Conservation (phyloP, 1,139 yeast species). For the Scheffersomyces segobiensis region DNA sequence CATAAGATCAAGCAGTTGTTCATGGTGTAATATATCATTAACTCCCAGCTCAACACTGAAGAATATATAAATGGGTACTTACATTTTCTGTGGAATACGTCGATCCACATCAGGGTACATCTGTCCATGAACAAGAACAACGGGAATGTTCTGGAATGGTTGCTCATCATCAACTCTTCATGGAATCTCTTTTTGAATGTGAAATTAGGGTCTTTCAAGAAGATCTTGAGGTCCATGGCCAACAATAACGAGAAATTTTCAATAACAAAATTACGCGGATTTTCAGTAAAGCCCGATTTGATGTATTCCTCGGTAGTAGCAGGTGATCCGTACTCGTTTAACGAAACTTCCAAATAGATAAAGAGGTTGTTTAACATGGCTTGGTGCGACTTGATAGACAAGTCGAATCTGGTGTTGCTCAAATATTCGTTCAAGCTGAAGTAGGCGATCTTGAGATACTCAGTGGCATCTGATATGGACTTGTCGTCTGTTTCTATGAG, state of each 20-base stretch:
- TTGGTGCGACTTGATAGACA: conserved; percentile 42
- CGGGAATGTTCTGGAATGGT: conserved; percentile 46
- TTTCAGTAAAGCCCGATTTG: conserved; percentile 49
- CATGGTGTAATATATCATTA: conserved; percentile 57
- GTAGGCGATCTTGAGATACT: conserved; percentile 36
- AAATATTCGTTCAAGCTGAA: conserved; percentile 42
- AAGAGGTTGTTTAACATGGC: conserved; percentile 44
- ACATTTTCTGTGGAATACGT: conserved; percentile 34
- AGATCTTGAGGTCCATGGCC: conserved; percentile 53
- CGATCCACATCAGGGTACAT: conserved; percentile 40
- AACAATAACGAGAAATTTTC: conserved; percentile 42
- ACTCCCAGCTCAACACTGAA: conserved; percentile 54
- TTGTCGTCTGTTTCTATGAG: conserved; percentile 43
- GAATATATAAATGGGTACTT: conserved; percentile 41
- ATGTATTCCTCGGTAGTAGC: conserved; percentile 48
- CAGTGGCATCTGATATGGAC: conserved; percentile 32
- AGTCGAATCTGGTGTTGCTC: conserved; percentile 36
- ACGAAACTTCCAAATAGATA: conserved; percentile 39
- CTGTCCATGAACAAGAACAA: conserved; percentile 37
- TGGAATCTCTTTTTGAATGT: conserved; percentile 58
- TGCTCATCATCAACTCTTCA: conserved; percentile 56
- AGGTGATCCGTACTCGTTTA: conserved; percentile 47
- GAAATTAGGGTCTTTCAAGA: conserved; percentile 55
- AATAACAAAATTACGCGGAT: conserved; percentile 43
- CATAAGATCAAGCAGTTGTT: conserved; percentile 62